phyloP scores from a whole-genome alignment of 1,284 basidiomycete species.

The Ceratobasidium sp. region DNA sequence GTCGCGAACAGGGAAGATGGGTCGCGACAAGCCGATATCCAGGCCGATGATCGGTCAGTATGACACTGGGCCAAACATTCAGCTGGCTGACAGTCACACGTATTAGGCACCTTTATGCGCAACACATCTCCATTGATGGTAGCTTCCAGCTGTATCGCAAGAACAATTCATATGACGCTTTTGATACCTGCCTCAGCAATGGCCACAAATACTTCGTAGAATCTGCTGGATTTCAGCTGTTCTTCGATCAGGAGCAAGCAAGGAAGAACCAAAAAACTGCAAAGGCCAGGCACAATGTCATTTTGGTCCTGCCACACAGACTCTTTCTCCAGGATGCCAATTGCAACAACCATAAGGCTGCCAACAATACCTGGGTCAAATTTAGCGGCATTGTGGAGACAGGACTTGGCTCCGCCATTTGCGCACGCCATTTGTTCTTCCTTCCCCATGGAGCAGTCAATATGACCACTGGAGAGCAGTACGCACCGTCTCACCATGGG shows the following conservation, averaged over 20 bases:
- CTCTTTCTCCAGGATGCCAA: too few relatives aligned
- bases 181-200: neutral
- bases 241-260: too few relatives aligned
- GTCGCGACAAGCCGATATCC: too few relatives aligned
- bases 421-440: neutral
- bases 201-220: neutral
- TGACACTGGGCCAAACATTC: too few relatives aligned
- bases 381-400: neutral
- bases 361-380: neutral
- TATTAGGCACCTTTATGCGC: neutral
- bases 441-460: neutral
- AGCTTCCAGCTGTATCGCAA: neutral
- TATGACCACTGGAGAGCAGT: neutral
- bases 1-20: too few relatives aligned
- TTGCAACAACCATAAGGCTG: constrained; percentile 26
- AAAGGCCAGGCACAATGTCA: too few relatives aligned
- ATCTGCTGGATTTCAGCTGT: neutral
- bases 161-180: neutral
- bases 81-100: too few relatives aligned
- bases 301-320: too few relatives aligned
- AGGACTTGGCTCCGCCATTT: neutral
- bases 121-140: neutral
- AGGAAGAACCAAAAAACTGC: too few relatives aligned
- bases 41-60: too few relatives aligned
- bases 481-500: neutral